Evolutionary conservation across 2,329 filamentous ascomycete species (phyloP), one percentile per base, ranked within the genome.

Genomic region (Diplodia seriata): DNA sequence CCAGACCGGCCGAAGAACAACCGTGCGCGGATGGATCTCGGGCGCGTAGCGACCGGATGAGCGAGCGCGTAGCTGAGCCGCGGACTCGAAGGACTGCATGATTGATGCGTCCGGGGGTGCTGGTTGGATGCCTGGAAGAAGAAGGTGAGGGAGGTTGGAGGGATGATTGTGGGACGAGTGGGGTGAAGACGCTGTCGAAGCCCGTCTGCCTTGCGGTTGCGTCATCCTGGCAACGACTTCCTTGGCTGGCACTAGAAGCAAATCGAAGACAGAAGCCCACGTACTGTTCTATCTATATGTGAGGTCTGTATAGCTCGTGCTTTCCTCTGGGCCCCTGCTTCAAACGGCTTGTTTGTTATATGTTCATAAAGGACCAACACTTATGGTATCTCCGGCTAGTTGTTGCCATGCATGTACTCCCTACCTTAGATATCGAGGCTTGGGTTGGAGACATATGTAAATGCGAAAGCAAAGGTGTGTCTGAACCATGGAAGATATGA

Each of bases 1-100:
- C 7, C 18, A 47, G 43, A 3, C 43, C 43, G 43, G 8, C 43
- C 43, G 43, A 47, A n/a, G 9, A 47, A 47, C 43, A 20, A 47
- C 43, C 43, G 43, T 47, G 43, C 43, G 43, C 43, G 43, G 43
- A 47, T 47, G 43, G 43, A 47, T 20, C 43, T 47, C 43, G 43
- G 43, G 43, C 43, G 43, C 43, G 43, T 47, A 47, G 43, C 43
- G 18, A 20, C 7, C n/a, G n/a, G 43, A n/a, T 20, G 43, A 20
- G 43, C 43, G 43, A 47, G 18, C 43, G 43, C 36, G 36, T 11
- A 38, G 36, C 36, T 8, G 36, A 38, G 36, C 36, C 36, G 36
- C 43, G 6, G 43, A 9, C 43, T 47, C 8, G 12, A 20, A 9
- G 18, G 43, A n/a, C 43, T 47, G 43, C n/a, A 47, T 47, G 18